Conservation (phyloP, 768 basidiomycete genomes). For the Russula foetens region DNA sequence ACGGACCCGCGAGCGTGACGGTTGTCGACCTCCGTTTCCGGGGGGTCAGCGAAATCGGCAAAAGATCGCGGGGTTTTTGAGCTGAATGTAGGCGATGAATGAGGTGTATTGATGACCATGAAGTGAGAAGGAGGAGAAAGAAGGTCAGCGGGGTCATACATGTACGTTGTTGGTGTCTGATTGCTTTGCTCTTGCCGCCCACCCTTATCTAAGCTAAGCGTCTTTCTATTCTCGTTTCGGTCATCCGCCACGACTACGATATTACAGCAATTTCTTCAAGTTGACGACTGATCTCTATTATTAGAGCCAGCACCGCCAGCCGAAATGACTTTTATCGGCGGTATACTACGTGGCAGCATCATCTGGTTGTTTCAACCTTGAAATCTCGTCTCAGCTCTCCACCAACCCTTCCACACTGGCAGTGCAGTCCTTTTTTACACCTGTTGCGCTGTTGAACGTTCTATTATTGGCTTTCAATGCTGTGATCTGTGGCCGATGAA, state of each 20-base stretch:
- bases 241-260: too few species aligned
- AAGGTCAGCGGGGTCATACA: constrained; percentile 7
- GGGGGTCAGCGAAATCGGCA: background rate
- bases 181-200: background rate
- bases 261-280: too few species aligned
- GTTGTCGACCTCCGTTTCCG: constrained; percentile 1
- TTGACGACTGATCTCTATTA: too few species aligned
- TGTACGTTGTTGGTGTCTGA: background rate
- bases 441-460: too few species aligned
- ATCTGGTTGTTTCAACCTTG: background rate
- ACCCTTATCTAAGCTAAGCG: background rate
- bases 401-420: background rate
- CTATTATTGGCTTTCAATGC: too few species aligned
- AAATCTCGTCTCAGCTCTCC: background rate
- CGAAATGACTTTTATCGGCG: too few species aligned
- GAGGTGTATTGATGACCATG: constrained; percentile 7
- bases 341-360: background rate
- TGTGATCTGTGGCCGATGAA: too few species aligned
- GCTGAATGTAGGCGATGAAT: background rate
- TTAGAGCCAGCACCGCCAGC: too few species aligned
- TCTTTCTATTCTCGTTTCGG: too few species aligned
- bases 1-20: background rate
- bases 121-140: background rate
- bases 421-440: too few species aligned
- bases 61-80: background rate